Percentiles rank a stretch among this genome's conserved stretches.
Conservation (phyloP, 2,329 filamentous ascomycete genomes). For the Paecilomyces sp. region DNA sequence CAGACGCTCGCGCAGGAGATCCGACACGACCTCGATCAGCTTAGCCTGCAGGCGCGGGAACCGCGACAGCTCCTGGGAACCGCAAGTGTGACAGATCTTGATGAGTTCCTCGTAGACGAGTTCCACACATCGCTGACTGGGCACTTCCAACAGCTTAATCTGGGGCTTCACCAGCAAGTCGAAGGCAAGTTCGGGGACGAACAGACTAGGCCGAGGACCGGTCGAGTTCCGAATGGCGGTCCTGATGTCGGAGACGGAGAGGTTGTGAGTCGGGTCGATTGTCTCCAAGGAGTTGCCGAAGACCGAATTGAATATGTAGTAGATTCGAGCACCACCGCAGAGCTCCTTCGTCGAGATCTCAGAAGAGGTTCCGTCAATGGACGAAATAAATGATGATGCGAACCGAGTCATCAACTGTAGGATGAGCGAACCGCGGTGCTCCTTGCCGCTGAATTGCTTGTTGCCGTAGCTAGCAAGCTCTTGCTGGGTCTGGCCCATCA, state of each 20-base stretch:
- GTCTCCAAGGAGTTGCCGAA: constrained; percentile 95
- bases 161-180: constrained; percentile 96
- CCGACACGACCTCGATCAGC: constrained; percentile 95
- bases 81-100: constrained; percentile 98
- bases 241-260: constrained; percentile 88
- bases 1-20: constrained; percentile 83
- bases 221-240: constrained; percentile 98
- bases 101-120: constrained; percentile 98
- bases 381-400: constrained; percentile 94
- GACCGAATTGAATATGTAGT: constrained; percentile 98
- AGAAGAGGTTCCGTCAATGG: constrained; percentile 95
- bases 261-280: constrained; percentile 91
- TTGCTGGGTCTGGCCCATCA: constrained; percentile 99
- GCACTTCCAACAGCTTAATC: constrained; percentile 92
- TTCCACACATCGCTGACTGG: constrained; percentile 93
- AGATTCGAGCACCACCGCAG: constrained; percentile 88
- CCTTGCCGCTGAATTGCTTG: constrained; percentile 94
- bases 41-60: constrained; percentile 93
- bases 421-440: constrained; percentile 90
- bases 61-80: constrained; percentile 83
- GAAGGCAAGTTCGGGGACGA: constrained; percentile 95
- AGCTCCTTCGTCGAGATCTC: constrained; percentile 98
- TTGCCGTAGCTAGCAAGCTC: constrained; percentile 97
- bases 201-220: constrained; percentile 87
- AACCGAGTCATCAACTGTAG: constrained; percentile 98